phyloP scores from a whole-genome alignment of 768 basidiomycete species.

The Kockovaella imperatae region DNA sequence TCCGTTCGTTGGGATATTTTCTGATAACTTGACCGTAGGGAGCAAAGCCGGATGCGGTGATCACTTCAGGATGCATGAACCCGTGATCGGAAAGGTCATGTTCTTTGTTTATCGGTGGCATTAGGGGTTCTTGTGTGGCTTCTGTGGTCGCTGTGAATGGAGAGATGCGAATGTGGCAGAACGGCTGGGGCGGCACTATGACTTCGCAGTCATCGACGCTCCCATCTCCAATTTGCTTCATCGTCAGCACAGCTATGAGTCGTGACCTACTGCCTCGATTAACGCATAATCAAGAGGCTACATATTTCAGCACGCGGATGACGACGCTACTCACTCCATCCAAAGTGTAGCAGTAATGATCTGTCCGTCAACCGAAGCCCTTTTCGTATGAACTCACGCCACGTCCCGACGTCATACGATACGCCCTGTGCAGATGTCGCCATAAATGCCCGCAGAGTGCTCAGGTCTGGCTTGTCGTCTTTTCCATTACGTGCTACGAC shows the following conservation, averaged over 20 bases:
- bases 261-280: not conserved
- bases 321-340: conserved; percentile 22
- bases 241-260: not conserved
- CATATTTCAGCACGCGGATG: too few relatives aligned
- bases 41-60: conserved; percentile 75
- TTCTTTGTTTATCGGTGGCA: conserved; percentile 1
- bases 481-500: conserved; percentile 69
- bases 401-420: conserved; percentile 70
- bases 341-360: conserved; percentile 29
- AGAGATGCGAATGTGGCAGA: not conserved
- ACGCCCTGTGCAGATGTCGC: conserved; percentile 77
- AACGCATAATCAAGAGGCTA: not conserved
- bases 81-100: too few relatives aligned
- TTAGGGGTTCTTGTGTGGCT: not conserved
- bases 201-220: not conserved
- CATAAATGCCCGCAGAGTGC: conserved; percentile 69
- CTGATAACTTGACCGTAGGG: conserved; percentile 85
- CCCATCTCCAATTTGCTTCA: not conserved
- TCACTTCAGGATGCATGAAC: too few relatives aligned
- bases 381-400: conserved; percentile 63
- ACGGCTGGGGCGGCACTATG: not conserved
- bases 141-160: not conserved
- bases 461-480: conserved; percentile 69
- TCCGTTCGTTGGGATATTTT: conserved; percentile 60
- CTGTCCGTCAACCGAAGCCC: conserved; percentile 7